Evolutionary conservation across 306 rosid species (phyloP), one percentile per base, ranked within the genome.

Genomic region (Sicyos baderoa): DNA sequence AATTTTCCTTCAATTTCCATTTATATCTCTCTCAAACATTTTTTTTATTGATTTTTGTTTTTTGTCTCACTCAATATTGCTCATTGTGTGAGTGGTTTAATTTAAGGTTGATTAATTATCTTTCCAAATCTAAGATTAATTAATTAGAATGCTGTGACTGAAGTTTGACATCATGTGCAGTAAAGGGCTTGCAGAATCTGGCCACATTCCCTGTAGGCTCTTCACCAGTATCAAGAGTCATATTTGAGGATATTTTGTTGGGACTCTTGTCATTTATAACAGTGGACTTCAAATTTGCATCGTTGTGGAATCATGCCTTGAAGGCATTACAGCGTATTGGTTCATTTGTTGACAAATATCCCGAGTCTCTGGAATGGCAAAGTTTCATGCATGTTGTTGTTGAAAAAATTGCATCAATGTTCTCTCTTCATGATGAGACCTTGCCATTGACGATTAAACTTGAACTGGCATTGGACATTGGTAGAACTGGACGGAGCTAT

Each of bases 161-260:
- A 58, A 63, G 17, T 60, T 25, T 21, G 51, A 12, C 16, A 72
- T 60, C 76, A 59, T 74, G 59, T 76, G 85, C 90, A 93, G 98
- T 85, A 73, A 89, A 83, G 82, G 90, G 98, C 62, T 82, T 93
- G 88, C 88, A 81, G 83, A 85, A 81, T 59, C 80, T 88, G 75
- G 88, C 94, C 70, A 85, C 84, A 79, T 86, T 89, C 77, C 87
- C 79, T 49, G 81, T 79, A 80, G 91, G 83, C 76, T 70, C 49
- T 83, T 89, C 88, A 77, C 88, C 91, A 42, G 72, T 86, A 72
- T 77, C 90, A 22, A 79, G 63, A 54, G 19, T 74, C 12, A 27
- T 79, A 44, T 89, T 85, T 78, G 86, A 84, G 80, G 77, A 82
- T 72, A 80, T 86, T 80, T 83, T 88, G 83, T 81, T 63, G 74